Evolutionary conservation across 306 rosid genomes (phyloP), one percentile per base, ranked within the genome.

Genomic region (Begonia fuchsioides): DNA sequence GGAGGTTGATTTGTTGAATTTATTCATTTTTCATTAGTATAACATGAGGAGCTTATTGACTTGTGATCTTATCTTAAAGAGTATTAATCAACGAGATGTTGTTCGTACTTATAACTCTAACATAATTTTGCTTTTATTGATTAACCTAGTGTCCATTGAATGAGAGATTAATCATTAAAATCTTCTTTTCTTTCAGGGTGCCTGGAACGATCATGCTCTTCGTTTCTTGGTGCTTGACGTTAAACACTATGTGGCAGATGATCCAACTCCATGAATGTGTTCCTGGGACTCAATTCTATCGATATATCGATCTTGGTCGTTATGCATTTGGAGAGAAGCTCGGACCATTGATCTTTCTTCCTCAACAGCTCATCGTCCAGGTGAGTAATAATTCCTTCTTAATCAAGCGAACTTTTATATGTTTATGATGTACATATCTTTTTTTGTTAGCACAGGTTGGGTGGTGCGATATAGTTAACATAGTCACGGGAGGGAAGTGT

Each of bases 211-310:
- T 81, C 70, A 71, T 65, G 32, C 17, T 90, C 77, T 48, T 68
- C 20, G 1, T 84, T 20, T 71, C 87, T 6, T 90, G 97, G 97
- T 71, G 78, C 59, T 66, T 90, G 56, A 90, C 95, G 44, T 64
- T 90, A 60, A 79, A 81, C 74, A 74, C 97, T 35, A 64, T 90
- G 87, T 81, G 97, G 97, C 97, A 84, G 60, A 84, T 90, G 95
- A 68, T 81, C 52, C 95, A 90, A 51, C 93, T 90, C 56, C 95
- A 90, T 52, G 95, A 90, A 56, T 81, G 95, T 67, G 94, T 90
- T 43, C 87, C 92, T 0, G 97, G 95, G 18, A 85, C 78, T 4
- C 74, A 95, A 1, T 84, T 90, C 2, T 95, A 90, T 18, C 71
- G 95, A 7, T 90, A 84, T 32, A 62, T 84, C 43, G 97, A 90